Evolutionary conservation across 1,284 basidiomycete species (phyloP), one percentile per base, ranked within the genome.

Genomic region (Cystobasidium slooffiae): DNA sequence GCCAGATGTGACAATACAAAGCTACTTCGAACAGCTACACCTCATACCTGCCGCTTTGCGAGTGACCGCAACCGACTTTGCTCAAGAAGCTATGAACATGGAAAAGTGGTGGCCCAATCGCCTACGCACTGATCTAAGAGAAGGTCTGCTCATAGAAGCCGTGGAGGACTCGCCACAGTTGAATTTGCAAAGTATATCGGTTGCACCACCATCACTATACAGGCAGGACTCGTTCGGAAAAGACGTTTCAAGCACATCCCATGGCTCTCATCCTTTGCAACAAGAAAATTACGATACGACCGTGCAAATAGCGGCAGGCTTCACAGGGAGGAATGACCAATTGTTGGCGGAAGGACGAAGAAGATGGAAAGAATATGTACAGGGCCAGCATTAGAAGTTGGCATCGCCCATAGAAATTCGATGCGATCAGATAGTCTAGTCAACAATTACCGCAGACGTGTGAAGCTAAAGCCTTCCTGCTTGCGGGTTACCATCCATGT

Each of bases 271-370:
- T 10, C 37, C 51, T 20, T 3, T 39, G 44, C 6, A 20, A 44
- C 20, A 37, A n/a, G 67, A 41, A 6, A 10, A 14, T 18, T 3
- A 39, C 46, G 37, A 52, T 43, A 22, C 46, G 18, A 7, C 37
- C 37, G 14, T 55, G 39, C 66, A 20, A 44, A 24, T 55, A 5
- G 18, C 16, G 16, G 31, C 16, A 37, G 41, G 18, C 4, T 41
- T 22, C 37, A 12, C 20, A 22, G 58, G 51, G 22, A 72, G 51
- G 39, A 64, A 72, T 22, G 68, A 63, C 63, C 31, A 59, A 46
- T 58, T 72, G n/a, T 31, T 72, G 37, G 69, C 61, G 20, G 70
- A 73, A 55, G 70, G 70, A 24, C 24, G 63, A 24, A 31, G 63
- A 2, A 53, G 70, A 37, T 73, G 63, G 70, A 37, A n/a, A 39